Base-by-base conservation (phyloP, 2,329 filamentous ascomycete genomes). In the Pseudocercospora pini-densiflorae region DNA sequence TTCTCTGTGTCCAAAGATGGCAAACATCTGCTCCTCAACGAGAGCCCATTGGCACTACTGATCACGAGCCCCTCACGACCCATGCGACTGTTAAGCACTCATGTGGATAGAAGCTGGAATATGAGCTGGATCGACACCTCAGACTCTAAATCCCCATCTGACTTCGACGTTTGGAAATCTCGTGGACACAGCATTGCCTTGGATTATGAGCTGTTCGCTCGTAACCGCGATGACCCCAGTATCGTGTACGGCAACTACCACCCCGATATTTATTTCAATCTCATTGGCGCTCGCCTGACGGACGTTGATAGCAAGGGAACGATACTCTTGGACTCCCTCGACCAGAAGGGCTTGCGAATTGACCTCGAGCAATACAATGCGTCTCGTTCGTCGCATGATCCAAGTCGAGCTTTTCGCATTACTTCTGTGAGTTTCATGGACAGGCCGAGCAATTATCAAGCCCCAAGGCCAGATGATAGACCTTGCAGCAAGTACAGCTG, bases 201-300 rank as follows among this genome's bases (percentile, higher is more conserved):
- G n/a, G 63, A 68, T 49, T 68, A 65, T 36, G 61, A 63, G n/a
- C 36, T 68, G n/a, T 57, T 33, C n/a, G 58, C 60, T 12, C 31
- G 51, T 8, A 65, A 61, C 31, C 59, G 63, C 31, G 63, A 65
- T 31, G 66, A 68, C 12, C 63, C 60, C 2, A 63, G 62, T 43
- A 68, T 68, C 23, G 19, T 55, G 6, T 68, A 65, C 43, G 63
- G 57, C 57, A 68, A 65, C 51, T 65, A 65, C 54, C 47, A 68
- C 10, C 66, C 63, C 16, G 47, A 63, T 24, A 57, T 68, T 21
- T 60, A 63, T 27, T 29, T 68, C 59, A 65, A 65, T 21, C 36
- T 68, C 3, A 58, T 68, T 24, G 66, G 66, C 47, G 59, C 59
- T 21, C 4, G 33, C 10, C 12, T 36, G 33, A 5, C 33, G 40